Percentiles rank a stretch among this genome's conserved stretches.
phyloP scores from a whole-genome alignment of 768 basidiomycete species.

The Rhodotorula babjevae region DNA sequence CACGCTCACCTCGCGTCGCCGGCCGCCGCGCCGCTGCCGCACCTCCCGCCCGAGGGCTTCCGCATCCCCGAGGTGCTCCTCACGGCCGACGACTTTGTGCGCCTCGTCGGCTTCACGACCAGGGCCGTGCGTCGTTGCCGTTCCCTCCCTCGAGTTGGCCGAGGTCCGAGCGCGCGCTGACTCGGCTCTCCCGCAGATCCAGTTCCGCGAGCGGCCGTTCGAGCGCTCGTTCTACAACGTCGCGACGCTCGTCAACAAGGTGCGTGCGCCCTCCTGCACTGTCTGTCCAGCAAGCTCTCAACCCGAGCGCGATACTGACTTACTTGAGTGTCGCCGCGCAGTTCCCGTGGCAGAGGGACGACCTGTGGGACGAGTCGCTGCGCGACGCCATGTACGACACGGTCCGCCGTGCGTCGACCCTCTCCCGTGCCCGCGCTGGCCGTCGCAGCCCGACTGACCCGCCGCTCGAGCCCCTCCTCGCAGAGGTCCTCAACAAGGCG shows the following conservation, averaged over 20 bases:
- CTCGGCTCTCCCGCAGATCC: neutral
- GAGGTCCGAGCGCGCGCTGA: no score
- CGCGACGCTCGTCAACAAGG: slow-evolving; percentile 23
- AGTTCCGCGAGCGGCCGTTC: slow-evolving; percentile 1
- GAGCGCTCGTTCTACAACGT: slow-evolving; percentile 31
- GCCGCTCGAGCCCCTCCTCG: no score
- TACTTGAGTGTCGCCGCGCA: neutral
- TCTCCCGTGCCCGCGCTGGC: no score
- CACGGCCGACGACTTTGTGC: neutral
- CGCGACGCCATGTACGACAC: slow-evolving; percentile 8
- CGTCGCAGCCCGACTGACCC: no score
- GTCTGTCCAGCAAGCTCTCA: no score
- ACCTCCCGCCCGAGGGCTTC: slow-evolving; percentile 9
- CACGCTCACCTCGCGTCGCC: neutral
- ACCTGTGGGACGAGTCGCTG: slow-evolving; percentile 7
- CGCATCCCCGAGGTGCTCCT: neutral
- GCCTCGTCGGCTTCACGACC: neutral
- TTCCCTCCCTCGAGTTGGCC: no score
- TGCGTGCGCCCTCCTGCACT: neutral
- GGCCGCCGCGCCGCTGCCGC: slow-evolving; percentile 12
- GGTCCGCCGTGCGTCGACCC: neutral
- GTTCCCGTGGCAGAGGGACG: slow-evolving; percentile 23
- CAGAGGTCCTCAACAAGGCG: neutral
- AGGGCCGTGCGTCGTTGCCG: neutral
- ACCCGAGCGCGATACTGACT: no score